Evolutionary conservation across 2,329 filamentous ascomycete species (phyloP).

Genomic region (Diaporthe sp.): DNA sequence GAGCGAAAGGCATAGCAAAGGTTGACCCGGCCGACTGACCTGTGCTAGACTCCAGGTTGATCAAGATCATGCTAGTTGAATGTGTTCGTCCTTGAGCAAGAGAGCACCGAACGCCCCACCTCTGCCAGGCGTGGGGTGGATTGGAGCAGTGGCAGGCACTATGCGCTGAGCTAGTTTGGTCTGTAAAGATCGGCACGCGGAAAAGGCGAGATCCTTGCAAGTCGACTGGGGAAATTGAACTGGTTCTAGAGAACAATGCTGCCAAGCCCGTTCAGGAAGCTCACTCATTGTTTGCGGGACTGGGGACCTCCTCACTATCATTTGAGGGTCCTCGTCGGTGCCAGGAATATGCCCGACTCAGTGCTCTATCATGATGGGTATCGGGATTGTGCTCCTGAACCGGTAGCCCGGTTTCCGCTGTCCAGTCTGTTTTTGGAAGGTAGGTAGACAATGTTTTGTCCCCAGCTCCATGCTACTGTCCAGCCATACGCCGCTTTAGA

Average conservation of each 20-base stretch:
- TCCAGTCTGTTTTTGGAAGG: constrained; percentile 1
- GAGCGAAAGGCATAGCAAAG: neutral
- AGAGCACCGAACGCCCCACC: neutral
- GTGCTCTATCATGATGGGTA: neutral
- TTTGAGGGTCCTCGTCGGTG: neutral
- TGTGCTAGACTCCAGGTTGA: too few species aligned
- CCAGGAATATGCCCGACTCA: neutral
- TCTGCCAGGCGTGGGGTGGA: neutral
- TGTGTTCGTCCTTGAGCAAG: too few species aligned
- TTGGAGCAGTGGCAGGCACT: neutral
- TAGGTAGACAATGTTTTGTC: neutral
- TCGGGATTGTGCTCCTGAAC: neutral
- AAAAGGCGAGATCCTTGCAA: neutral
- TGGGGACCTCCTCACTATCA: neutral
- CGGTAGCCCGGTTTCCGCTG: too few species aligned
- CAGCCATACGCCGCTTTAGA: neutral
- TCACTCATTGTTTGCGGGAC: neutral
- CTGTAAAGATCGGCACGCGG: neutral
- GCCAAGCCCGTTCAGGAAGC: constrained; percentile 18
- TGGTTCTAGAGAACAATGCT: neutral
- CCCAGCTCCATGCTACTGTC: neutral
- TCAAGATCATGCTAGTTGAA: neutral
- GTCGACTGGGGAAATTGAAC: neutral
- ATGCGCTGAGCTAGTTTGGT: neutral
- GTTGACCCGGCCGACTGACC: too few species aligned